Evolutionary conservation across 441 rosid species (phyloP).

Genomic region (Codiaeum variegatum): DNA sequence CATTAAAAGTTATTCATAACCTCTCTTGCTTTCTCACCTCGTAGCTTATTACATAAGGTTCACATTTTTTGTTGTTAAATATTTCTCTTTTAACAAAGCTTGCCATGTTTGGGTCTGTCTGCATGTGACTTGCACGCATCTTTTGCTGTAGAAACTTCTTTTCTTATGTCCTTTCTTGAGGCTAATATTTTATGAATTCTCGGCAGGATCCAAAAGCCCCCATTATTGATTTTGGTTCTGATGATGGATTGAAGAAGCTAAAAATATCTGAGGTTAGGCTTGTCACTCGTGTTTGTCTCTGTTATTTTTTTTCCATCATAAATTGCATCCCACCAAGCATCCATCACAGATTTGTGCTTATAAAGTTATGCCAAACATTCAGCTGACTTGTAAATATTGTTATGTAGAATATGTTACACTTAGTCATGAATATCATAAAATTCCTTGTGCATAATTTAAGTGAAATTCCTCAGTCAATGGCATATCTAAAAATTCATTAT

Average conservation of each 20-base stretch:
- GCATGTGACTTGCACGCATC: background rate
- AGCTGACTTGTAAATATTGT: background rate
- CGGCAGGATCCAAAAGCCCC: constrained; percentile 52
- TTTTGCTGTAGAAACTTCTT: background rate
- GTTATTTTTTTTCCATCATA: background rate
- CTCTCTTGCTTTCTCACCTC: background rate
- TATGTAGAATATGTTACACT: background rate
- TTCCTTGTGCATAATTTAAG: constrained; percentile 3
- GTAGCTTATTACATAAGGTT: background rate
- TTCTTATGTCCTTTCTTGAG: constrained; percentile 10
- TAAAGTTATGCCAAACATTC: background rate
- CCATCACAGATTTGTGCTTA: background rate
- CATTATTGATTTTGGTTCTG: constrained; percentile 74
- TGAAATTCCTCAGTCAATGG: background rate
- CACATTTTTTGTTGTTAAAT: background rate
- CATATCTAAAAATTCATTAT: background rate
- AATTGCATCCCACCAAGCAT: background rate
- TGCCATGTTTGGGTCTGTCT: background rate
- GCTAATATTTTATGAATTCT: constrained; percentile 24
- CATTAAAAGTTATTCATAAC: background rate
- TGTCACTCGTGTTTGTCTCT: constrained; percentile 21
- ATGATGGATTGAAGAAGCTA: constrained; percentile 47
- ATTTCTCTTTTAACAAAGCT: background rate
- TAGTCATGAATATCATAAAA: background rate
- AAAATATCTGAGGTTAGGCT: constrained; percentile 69